Base-by-base conservation (phyloP, 2,329 filamentous ascomycete species). In the Diaporthe citriasiana region DNA sequence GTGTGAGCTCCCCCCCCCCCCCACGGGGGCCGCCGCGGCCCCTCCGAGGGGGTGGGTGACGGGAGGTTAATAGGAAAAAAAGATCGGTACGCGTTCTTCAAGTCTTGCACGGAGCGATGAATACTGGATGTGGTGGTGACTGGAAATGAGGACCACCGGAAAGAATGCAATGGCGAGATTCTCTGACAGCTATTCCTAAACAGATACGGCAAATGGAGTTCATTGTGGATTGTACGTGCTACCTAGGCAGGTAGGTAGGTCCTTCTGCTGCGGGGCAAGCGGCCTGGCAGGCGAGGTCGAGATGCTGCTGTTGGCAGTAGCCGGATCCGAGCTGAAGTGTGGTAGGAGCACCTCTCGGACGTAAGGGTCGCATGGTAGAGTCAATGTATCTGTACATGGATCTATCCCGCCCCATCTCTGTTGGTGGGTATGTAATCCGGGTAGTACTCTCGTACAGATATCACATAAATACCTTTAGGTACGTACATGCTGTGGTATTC, bases 331-430 rank as follows among this genome's bases (percentile, higher is more conserved):
- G 8, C 30, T 51, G 30, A 7, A 19, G 22, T 12, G 27, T 13
- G 7, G 60, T 35, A 51, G 10, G 19, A 25, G 30, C 27, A 66
- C 60, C 45, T 47, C 8, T 15, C 15, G 7, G 27, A 5, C 10
- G 9, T 5, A 22, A 8, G 19, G 10, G 6, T 12, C 2, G 1
- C 19, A 0, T 17, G 19, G 4, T 6, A 10, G 13, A 12, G 19
- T 2, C 2, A 4, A 27, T 51, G 63, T 66, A 25, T 9, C n/a
- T 51, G 15, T 66, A 51, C 63, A 17, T 63, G 2, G 1, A 0
- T 33, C 17, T 33, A 4, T 5, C 5, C 53, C 53, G 19, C 30
- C 30, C 9, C 45, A 8, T 22, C 17, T 10, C 53, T 9, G 1
- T 22, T 10, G 45, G 5, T 15, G 22, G 45, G 45, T 50, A 50